Conservation (phyloP, 129 eudicot species). For the Mikania micrantha region DNA sequence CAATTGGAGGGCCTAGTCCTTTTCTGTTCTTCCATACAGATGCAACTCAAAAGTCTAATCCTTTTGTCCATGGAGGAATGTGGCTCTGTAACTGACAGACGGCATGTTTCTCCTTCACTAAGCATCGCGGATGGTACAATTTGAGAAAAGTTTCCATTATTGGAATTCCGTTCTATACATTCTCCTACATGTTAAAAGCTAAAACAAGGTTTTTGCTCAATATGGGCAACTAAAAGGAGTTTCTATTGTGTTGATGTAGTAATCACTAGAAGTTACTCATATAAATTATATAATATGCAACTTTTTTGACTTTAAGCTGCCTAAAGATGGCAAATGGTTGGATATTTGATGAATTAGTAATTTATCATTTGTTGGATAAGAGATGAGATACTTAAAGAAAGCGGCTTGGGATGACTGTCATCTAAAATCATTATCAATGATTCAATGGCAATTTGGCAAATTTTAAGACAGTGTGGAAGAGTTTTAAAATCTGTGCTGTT, state of each 20-base stretch:
- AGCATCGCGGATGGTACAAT: neutral
- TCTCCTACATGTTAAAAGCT: neutral
- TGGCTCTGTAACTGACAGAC: neutral
- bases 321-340: neutral
- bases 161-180: neutral
- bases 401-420: no score
- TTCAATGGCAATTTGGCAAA: no score
- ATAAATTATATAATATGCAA: neutral
- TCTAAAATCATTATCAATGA: neutral
- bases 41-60: neutral
- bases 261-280: neutral
- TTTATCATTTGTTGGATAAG: neutral
- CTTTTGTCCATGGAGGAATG: neutral
- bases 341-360: neutral
- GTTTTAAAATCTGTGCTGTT: neutral
- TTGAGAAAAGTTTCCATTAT: neutral
- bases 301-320: neutral
- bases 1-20: neutral
- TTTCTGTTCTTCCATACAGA: neutral
- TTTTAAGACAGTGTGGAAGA: slow-evolving; percentile 2
- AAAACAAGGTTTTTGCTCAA: neutral
- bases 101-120: neutral
- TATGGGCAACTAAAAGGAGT: neutral
- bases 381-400: neutral
- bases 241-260: neutral